Evolutionary conservation across 345 rosid species (phyloP).

Genomic region (Cochlearia excelsa): DNA sequence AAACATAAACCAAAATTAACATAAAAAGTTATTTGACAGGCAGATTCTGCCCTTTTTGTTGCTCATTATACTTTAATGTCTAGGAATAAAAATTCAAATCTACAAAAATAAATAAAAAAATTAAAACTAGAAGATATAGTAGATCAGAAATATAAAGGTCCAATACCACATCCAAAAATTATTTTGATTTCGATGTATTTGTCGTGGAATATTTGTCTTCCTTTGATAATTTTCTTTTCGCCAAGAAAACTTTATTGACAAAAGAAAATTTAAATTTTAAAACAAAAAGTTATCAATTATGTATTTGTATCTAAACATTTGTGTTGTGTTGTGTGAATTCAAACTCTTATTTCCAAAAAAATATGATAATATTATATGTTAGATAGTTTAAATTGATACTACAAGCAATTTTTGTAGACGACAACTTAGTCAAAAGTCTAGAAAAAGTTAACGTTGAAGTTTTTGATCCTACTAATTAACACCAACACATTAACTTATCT

Average conservation of each 20-base stretch:
- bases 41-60: no score
- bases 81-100: no score
- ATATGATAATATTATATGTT: background rate
- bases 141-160: conserved; percentile 18
- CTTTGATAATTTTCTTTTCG: conserved; percentile 4
- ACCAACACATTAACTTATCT: conserved; percentile 31
- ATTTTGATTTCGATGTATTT: conserved; percentile 28
- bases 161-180: conserved; percentile 20
- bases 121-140: no score
- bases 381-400: background rate
- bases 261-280: background rate
- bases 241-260: conserved; percentile 3
- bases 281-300: no score
- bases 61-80: no score
- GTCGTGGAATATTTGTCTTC: conserved; percentile 30
- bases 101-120: background rate
- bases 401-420: background rate
- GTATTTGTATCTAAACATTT: no score
- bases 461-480: conserved; percentile 27
- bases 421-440: conserved; percentile 25
- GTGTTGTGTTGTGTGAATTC: no score
- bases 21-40: no score
- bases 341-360: no score
- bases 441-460: conserved; percentile 25
- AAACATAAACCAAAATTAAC: no score